Percentiles rank a stretch among this genome's conserved stretches.
phyloP scores from a whole-genome alignment of 1,284 basidiomycete genomes.

The Bjerkandera adusta region DNA sequence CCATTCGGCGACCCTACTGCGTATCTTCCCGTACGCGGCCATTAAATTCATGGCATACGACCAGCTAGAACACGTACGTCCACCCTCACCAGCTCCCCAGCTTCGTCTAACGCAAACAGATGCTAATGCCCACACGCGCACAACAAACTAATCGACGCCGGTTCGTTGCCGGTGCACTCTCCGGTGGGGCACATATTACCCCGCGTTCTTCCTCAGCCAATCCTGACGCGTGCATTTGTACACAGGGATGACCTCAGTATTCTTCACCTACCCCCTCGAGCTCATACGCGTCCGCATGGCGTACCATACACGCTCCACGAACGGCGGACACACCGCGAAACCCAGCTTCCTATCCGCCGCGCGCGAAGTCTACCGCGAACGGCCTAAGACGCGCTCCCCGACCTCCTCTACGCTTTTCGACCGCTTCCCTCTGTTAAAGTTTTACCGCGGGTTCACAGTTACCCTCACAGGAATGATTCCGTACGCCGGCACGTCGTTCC shows the following conservation, averaged over 20 bases:
- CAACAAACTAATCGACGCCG: conserved; percentile 81
- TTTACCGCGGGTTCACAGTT: conserved; percentile 95
- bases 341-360: conserved; percentile 15
- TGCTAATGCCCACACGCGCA: conserved; percentile 83
- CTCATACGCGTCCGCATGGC: conserved; percentile 95
- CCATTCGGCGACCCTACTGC: conserved; percentile 86
- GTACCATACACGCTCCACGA: conserved; percentile 63
- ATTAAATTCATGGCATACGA: conserved; percentile 99
- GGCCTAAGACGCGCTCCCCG: conserved; percentile 38
- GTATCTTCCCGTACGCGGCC: conserved; percentile 93
- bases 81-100: not conserved
- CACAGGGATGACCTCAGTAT: conserved; percentile 85
- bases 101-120: conserved; percentile 29
- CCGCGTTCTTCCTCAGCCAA: not conserved
- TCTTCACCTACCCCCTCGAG: conserved; percentile 94
- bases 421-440: conserved; percentile 58
- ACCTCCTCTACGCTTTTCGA: conserved; percentile 50
- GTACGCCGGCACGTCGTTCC: conserved; percentile 95
- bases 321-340: conserved; percentile 12
- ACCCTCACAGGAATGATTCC: conserved; percentile 94
- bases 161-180: conserved; percentile 86
- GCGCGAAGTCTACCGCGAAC: conserved; percentile 68
- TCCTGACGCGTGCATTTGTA: not conserved
- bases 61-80: conserved; percentile 71
- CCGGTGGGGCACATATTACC: conserved; percentile 54